Percentiles rank a stretch among this genome's conserved stretches.
phyloP scores from a whole-genome alignment of 257 asterid genomes.

The Fraxinus pennsylvanica region DNA sequence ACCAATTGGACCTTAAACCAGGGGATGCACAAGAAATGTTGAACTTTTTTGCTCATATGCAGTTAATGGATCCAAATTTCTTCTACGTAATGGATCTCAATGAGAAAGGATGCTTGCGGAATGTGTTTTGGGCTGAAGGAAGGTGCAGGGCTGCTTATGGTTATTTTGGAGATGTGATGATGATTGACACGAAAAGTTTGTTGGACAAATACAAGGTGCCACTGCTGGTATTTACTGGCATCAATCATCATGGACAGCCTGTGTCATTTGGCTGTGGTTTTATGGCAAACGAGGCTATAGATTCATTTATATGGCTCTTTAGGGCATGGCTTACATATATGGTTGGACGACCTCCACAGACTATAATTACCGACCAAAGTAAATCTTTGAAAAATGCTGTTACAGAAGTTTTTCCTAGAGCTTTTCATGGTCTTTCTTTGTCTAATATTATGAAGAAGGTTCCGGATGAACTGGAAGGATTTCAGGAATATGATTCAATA shows the following conservation, averaged over 20 bases:
- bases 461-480: constrained; percentile 27
- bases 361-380: constrained; percentile 36
- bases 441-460: constrained; percentile 37
- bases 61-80: constrained; percentile 52
- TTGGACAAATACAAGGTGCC: constrained; percentile 50
- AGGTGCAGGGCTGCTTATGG: constrained; percentile 50
- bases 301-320: constrained; percentile 56
- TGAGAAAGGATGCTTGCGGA: constrained; percentile 52
- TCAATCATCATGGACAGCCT: constrained; percentile 59
- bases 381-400: constrained; percentile 49
- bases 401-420: constrained; percentile 53
- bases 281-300: constrained; percentile 42
- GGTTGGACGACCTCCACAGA: constrained; percentile 58
- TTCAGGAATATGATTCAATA: constrained; percentile 38
- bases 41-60: constrained; percentile 46
- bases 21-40: constrained; percentile 55
- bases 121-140: constrained; percentile 60
- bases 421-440: constrained; percentile 52
- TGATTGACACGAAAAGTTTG: constrained; percentile 43
- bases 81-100: constrained; percentile 60
- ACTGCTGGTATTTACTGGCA: constrained; percentile 48
- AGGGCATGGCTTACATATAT: constrained; percentile 69
- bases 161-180: constrained; percentile 52
- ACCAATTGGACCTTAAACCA: constrained; percentile 45
- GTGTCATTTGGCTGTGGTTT: constrained; percentile 61